Base-by-base conservation (phyloP, 2,329 filamentous ascomycete genomes). In the Cladosporium sphaerospermum region DNA sequence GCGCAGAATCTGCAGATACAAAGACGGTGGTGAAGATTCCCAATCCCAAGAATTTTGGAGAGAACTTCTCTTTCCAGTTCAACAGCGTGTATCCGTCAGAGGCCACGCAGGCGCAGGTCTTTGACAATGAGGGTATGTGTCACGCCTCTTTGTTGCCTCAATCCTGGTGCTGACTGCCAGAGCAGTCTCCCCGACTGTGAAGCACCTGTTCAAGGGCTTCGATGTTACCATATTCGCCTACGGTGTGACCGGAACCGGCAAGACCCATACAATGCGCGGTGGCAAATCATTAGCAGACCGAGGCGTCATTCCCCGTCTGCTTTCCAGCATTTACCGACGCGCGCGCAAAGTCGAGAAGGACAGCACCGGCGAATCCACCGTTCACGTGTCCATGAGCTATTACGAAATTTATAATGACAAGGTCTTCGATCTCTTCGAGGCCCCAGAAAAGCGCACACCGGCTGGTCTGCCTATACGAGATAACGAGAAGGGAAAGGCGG, bases 321-420 rank as follows among this genome's bases (percentile, higher is more conserved):
- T 99, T 90, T 92, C 97, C 71, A 93, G 97, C 71, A 77, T 99
- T 19, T 99, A 97, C 66, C 92, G 97, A 74, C 89, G 92, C 70
- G 50, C 50, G 34, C 43, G 50, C 16, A 53, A 53, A 11, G 96
- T 99, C 60, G 76, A 78, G 11, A 93, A 97, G 54, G 75, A 88
- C 52, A 85, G 85, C 57, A 83, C 87, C 53, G 90, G 96, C 57
- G 97, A 96, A 72, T 78, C 84, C 28, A 93, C 90, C 4, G 50
- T 53, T 9, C 92, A 97, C 64, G 77, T 99, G 51, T 89, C 91
- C 0, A 81, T 99, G 14, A 96, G 91, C 0, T 99, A 97, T 66
- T 80, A 99, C 36, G 93, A 99, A 69, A 99, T 99, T 59, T 99
- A 99, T 78, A 99, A 99, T 68, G 93, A 99, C 74, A 96, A 91